phyloP scores from a whole-genome alignment of 2,329 filamentous ascomycete genomes.

The Teratosphaeria gauchensis region DNA sequence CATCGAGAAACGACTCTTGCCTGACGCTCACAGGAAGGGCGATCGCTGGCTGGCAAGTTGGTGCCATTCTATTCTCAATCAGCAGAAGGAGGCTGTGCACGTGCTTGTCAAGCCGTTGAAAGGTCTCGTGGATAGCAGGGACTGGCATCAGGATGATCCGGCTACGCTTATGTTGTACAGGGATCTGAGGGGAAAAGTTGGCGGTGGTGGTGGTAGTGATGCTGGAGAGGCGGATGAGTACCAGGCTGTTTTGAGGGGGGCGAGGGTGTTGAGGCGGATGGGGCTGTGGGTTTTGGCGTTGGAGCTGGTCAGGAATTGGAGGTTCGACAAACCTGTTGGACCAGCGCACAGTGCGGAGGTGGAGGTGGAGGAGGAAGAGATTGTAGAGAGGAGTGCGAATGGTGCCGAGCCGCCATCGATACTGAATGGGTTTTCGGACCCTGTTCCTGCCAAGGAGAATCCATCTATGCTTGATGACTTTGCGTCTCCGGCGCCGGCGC shows the following conservation, averaged over 20 bases:
- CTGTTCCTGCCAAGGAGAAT: not conserved
- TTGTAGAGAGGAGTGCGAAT: constrained; percentile 3
- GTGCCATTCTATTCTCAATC: constrained; percentile 85
- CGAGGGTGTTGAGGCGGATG: constrained; percentile 33
- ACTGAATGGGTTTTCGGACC: constrained; percentile 9
- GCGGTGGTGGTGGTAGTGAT: constrained; percentile 35
- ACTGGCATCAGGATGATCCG: constrained; percentile 73
- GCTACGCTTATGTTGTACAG: constrained; percentile 79
- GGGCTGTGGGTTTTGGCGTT: constrained; percentile 80
- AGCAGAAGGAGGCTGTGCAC: constrained; percentile 74
- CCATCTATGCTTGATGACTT: constrained; percentile 18
- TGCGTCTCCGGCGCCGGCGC: not conserved
- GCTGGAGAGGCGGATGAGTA: constrained; percentile 31
- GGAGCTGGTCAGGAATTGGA: constrained; percentile 75
- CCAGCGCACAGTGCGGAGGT: not conserved
- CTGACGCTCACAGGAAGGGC: constrained; percentile 66
- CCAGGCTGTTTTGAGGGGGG: constrained; percentile 73
- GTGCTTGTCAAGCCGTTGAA: constrained; percentile 63
- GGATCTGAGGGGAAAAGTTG: constrained; percentile 64
- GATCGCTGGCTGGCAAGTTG: constrained; percentile 93
- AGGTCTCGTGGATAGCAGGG: constrained; percentile 45
- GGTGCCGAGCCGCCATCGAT: constrained; percentile 11
- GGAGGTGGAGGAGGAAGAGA: not conserved
- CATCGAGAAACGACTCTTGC: constrained; percentile 69
- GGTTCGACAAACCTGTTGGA: constrained; percentile 48